Evolutionary conservation across 2,329 filamentous ascomycete genomes (phyloP).

Genomic region (Talaromyces sp.): DNA sequence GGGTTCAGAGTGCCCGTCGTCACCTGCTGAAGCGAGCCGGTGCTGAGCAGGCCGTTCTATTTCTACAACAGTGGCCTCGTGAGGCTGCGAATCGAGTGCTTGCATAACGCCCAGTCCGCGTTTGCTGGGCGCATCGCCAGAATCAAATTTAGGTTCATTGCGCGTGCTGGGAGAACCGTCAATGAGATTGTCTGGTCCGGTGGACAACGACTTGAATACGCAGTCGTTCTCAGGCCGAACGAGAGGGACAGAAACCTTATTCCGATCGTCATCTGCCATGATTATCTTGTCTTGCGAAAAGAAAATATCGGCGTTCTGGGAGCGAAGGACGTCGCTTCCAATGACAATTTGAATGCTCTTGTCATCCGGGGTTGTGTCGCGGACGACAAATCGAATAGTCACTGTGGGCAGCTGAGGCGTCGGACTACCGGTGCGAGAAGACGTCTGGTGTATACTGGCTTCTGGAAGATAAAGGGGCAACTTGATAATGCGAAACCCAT

Average conservation of each 20-base stretch:
- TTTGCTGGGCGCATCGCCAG: background rate
- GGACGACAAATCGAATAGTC: conserved; percentile 71
- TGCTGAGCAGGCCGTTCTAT: conserved; percentile 15
- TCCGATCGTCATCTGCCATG: conserved; percentile 78
- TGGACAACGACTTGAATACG: conserved; percentile 71
- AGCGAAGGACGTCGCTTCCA: conserved; percentile 79
- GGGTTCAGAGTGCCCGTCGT: conserved; percentile 10
- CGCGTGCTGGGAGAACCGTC: conserved; percentile 9
- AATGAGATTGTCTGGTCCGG: conserved; percentile 36
- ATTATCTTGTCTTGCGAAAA: conserved; percentile 89
- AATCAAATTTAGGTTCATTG: conserved; percentile 22
- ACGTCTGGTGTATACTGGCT: conserved; percentile 69
- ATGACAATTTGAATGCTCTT: conserved; percentile 76
- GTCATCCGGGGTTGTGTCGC: conserved; percentile 44
- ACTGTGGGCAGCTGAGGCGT: conserved; percentile 77
- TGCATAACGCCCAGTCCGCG: background rate
- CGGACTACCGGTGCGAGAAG: conserved; percentile 67
- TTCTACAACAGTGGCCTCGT: conserved; percentile 15
- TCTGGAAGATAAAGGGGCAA: conserved; percentile 86
- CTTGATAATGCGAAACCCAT: conserved; percentile 64
- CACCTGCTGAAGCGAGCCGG: conserved; percentile 10
- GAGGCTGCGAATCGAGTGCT: conserved; percentile 28
- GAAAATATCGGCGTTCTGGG: conserved; percentile 83
- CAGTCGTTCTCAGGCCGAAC: conserved; percentile 85
- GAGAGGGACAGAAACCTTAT: conserved; percentile 84